Conservation (phyloP, 2,329 filamentous ascomycete species). For the Chaetomium globosum region DNA sequence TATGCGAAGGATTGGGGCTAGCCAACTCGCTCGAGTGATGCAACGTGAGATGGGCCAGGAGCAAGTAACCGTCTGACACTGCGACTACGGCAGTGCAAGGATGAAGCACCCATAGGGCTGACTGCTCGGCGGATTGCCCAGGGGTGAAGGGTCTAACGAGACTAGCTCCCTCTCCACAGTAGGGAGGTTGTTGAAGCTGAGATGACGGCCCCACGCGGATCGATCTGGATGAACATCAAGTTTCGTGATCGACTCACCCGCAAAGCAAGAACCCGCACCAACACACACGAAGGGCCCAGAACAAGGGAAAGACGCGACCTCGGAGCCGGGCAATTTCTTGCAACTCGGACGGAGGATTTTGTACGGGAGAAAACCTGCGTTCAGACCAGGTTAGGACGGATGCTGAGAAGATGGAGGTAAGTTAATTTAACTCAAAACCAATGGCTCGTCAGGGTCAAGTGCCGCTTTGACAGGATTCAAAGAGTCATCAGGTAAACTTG, state of each 20-base stretch:
- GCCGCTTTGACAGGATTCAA: neutral
- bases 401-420: neutral
- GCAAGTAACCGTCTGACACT: neutral
- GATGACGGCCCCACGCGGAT: neutral
- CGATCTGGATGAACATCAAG: no score
- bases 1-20: neutral
- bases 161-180: no score
- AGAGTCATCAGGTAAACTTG: neutral
- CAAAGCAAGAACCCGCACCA: neutral
- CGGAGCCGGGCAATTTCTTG: neutral
- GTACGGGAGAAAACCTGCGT: neutral
- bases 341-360: neutral
- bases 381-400: neutral
- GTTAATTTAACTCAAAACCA: neutral
- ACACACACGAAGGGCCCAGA: neutral
- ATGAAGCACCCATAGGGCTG: conserved; percentile 6
- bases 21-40: neutral
- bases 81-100: neutral
- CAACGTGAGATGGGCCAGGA: neutral
- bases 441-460: neutral
- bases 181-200: neutral
- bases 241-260: no score
- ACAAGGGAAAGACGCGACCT: neutral
- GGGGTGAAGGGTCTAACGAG: neutral
- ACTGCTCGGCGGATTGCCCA: neutral